phyloP scores from a whole-genome alignment of 495 filamentous ascomycete genomes.

The Poronia punctata region DNA sequence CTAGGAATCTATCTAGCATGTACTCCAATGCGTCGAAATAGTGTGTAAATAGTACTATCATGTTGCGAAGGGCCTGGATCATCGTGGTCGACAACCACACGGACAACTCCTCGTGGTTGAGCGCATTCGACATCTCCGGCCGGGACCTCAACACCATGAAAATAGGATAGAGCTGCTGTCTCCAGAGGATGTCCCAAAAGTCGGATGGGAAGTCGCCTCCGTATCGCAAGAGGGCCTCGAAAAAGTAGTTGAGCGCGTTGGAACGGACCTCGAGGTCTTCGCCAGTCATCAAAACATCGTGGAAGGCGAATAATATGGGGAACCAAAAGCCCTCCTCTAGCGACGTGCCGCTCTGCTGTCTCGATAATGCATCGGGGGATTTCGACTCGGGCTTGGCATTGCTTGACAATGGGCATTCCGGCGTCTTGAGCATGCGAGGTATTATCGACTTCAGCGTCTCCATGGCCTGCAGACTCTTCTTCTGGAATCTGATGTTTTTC shows the following conservation, averaged over 20 bases:
- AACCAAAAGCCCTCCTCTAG: slow-evolving; percentile 98
- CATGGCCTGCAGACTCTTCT: slow-evolving; percentile 94
- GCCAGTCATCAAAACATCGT: slow-evolving; percentile 98
- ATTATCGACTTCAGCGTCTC: slow-evolving; percentile 88
- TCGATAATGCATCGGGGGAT: slow-evolving; percentile 24
- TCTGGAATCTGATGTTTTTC: slow-evolving; percentile 96
- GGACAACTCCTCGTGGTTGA: slow-evolving; percentile 89
- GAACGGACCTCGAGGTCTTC: slow-evolving; percentile 97
- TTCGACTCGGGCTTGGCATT: slow-evolving; percentile 16
- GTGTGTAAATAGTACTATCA: slow-evolving; percentile 97
- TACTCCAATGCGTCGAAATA: slow-evolving; percentile 94
- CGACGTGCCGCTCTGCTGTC: slow-evolving; percentile 52
- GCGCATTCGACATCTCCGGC: slow-evolving; percentile 88
- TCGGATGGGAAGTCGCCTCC: slow-evolving; percentile 87
- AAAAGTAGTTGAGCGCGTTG: slow-evolving; percentile 90
- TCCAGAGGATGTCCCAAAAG: slow-evolving; percentile 98
- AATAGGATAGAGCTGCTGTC: slow-evolving; percentile 92
- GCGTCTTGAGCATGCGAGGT: slow-evolving; percentile 87
- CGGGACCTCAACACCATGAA: slow-evolving; percentile 96
- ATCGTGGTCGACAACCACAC: slow-evolving; percentile 99
- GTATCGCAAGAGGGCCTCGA: slow-evolving; percentile 82
- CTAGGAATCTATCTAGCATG: slow-evolving; percentile 92
- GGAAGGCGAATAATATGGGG: slow-evolving; percentile 93
- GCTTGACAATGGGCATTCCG: slow-evolving; percentile 75
- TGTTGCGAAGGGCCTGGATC: slow-evolving; percentile 96